Base-by-base conservation (phyloP, 352 stramenopile genomes). In the Phytophthora idaei region DNA sequence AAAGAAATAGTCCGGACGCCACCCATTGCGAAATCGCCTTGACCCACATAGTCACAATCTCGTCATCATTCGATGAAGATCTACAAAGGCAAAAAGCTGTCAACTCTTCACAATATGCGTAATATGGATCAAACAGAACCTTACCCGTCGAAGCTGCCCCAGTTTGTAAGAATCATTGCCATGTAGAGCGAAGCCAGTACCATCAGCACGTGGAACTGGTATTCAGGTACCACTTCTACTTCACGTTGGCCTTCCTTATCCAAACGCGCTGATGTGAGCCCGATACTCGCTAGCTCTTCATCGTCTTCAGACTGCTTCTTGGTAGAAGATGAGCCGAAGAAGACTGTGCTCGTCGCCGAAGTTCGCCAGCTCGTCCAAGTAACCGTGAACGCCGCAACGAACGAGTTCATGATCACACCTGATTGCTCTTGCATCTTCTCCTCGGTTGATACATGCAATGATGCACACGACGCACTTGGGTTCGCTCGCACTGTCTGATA, bases 11-110 rank as follows among this genome's bases (percentile, higher is more conserved):
- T 8, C 81, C 69, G 7, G 96, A 82, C 8, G 86, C 89, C 10
- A 92, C 74, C 95, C 95, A 99, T 68, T 99, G 93, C 17, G 90
- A 96, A 14, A 80, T 77, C 66, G 97, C 93, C 28, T 98, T 93
- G 54, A 99, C 96, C 93, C 93, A 99, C 95, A 99, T 98, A 4
- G 83, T 93, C 27, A 91, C 78, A 5, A 86, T 68, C 39, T 90
- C 71, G 50, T 92, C 83, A n/a, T 69, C 58, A 10, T 65, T 67
- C 2, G 71, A 78, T 14, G 78, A 72, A 25, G 67, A 78, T 25
- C 74, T 87, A 53, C 44, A 45, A 29, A 42, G 15, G 10, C 4
- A 57, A 34, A 51, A 53, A 28, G 14, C 25, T 25, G 31, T 65
- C 3, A 77, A 39, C 27, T 47, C 21, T 21, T 50, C 2, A 12